Base-by-base conservation (phyloP, 306 rosid species). In the Cucumis cinereus region DNA sequence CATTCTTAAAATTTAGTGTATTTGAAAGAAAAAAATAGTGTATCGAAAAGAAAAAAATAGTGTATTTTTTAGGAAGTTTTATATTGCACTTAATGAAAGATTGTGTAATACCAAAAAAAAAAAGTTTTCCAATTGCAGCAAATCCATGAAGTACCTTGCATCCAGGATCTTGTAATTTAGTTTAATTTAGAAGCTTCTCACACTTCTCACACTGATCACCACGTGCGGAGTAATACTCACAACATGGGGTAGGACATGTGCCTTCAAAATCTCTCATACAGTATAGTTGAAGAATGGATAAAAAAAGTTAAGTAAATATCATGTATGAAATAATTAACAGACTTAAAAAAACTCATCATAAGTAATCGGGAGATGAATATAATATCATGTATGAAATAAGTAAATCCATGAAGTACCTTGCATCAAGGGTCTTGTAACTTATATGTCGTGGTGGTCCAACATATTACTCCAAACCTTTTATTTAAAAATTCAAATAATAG, bases 191-290 rank as follows among this genome's bases (percentile, higher is more conserved):
- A 79, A 94, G 96, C 79, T 94, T 88, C 57, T 97, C 96, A 72
- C 98, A 94, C 78, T 94, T 90, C 75, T 94, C 98, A 81, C 98
- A 94, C 62, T 94, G 98, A 75, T 94, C 98, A 35, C 98, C 97
- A 57, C 97, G 86, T 24, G 98, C 98, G 41, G 97, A 94, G 85
- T 85, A 91, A 84, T 94, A 90, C 66, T 83, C 94, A 28, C 98
- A 94, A 13, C 90, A 91, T 2, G 60, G 85, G 33, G 90, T 87
- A 0, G 97, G 97, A 77, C 98, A 94, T 72, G 69, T 78, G 64
- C 98, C 98, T 88, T 94, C 98, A 80, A 89, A 94, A 94, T 80
- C 85, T 88, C 76, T 88, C 19, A 86, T 90, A 10, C 98, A 94
- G 80, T 87, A 94, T 63, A 89, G 96, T 97, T 94, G 95, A 81